A percentile compares a stretch with the other conserved stretches of the same genome.
phyloP scores from a whole-genome alignment of 352 stramenopile species.

The Globisporangium abappressorium region DNA sequence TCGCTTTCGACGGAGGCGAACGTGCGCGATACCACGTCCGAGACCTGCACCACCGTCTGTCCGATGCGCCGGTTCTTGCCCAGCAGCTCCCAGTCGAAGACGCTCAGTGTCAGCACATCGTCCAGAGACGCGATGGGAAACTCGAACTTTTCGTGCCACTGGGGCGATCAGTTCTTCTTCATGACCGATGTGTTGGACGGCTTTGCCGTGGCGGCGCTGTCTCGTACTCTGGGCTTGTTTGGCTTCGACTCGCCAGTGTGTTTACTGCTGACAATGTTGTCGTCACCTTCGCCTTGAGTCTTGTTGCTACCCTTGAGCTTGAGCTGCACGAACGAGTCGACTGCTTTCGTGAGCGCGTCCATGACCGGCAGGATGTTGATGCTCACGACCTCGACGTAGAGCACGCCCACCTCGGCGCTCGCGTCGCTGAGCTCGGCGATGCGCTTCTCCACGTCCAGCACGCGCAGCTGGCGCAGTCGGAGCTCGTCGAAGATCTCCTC shows the following conservation, averaged over 20 bases:
- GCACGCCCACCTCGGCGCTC: slow-evolving; percentile 27
- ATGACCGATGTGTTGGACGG: slow-evolving; percentile 52
- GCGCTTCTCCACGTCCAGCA: slow-evolving; percentile 38
- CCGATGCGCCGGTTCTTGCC: slow-evolving; percentile 54
- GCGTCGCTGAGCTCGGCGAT: slow-evolving; percentile 30
- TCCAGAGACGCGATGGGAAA: slow-evolving; percentile 47
- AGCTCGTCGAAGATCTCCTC: slow-evolving; percentile 73
- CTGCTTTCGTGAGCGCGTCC: slow-evolving; percentile 44
- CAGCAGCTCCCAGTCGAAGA: slow-evolving; percentile 56
- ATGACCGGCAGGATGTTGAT: slow-evolving; percentile 69
- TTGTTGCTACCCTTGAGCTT: slow-evolving; percentile 24
- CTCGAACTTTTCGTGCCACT: slow-evolving; percentile 64
- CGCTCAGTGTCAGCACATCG: slow-evolving; percentile 39
- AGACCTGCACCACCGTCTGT: slow-evolving; percentile 32
- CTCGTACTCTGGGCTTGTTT: not conserved
- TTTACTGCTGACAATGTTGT: slow-evolving; percentile 2
- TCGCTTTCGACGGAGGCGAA: slow-evolving; percentile 12
- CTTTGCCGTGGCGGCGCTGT: not conserved
- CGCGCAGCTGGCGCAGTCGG: slow-evolving; percentile 30
- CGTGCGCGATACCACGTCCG: slow-evolving; percentile 46
- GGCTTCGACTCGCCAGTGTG: not conserved
- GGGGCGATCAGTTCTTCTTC: slow-evolving; percentile 56
- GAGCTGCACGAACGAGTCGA: slow-evolving; percentile 60
- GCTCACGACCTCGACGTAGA: slow-evolving; percentile 56
- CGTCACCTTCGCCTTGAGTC: not conserved